Evolutionary conservation across 1,139 yeast genomes (phyloP).

Genomic region (Kurtzmaniella quercitrusa): DNA sequence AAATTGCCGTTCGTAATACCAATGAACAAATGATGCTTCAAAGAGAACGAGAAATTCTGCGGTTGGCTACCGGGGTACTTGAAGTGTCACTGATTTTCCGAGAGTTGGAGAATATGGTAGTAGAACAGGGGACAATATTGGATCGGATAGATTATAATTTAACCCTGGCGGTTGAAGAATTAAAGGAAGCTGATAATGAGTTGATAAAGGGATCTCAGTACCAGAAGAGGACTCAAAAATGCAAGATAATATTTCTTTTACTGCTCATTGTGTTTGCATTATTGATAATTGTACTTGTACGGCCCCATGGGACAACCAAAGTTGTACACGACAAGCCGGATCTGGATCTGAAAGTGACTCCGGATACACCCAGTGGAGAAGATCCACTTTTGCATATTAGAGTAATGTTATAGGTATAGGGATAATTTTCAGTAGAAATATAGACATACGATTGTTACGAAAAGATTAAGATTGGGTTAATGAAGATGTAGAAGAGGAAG

Average conservation of each 20-base stretch:
- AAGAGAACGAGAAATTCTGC: slow-evolving; percentile 84
- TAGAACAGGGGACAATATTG: slow-evolving; percentile 91
- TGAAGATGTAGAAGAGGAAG: too few species aligned
- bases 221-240: slow-evolving; percentile 86
- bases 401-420: too few species aligned
- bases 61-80: slow-evolving; percentile 87
- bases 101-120: slow-evolving; percentile 86
- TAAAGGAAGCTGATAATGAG: slow-evolving; percentile 75
- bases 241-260: slow-evolving; percentile 77
- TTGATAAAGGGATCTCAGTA: slow-evolving; percentile 70
- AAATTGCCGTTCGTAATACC: slow-evolving; percentile 35
- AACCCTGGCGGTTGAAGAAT: slow-evolving; percentile 70
- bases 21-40: slow-evolving; percentile 52
- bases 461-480: too few species aligned
- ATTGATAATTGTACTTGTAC: slow-evolving; percentile 64
- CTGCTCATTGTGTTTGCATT: slow-evolving; percentile 68
- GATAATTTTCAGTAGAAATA: too few species aligned
- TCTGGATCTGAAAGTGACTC: not conserved
- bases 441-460: too few species aligned
- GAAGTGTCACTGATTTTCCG: slow-evolving; percentile 91
- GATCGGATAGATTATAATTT: slow-evolving; percentile 92
- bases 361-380: not conserved
- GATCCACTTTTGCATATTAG: not conserved
- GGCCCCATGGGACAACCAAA: slow-evolving; percentile 42
- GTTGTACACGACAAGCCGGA: slow-evolving; percentile 15